Evolutionary conservation across 108 stramenopile genomes (phyloP), one percentile per base, ranked within the genome.

Genomic region (Cylindrotheca closterium): DNA sequence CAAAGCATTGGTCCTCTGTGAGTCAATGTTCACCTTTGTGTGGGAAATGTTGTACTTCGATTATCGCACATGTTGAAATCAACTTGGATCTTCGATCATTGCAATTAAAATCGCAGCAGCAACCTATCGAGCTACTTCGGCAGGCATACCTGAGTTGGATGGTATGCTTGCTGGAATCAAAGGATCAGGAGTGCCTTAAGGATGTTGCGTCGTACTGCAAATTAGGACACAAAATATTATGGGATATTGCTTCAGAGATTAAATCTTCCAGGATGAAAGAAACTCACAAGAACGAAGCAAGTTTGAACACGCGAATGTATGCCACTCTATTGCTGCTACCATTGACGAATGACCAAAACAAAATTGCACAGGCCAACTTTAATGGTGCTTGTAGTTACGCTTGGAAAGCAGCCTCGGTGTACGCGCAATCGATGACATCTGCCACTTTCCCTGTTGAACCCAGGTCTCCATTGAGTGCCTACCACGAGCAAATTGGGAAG

Each of bases 401-500:
- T n/a, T 80, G 73, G 74, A 80, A 75, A 50, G 69, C 73, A 5
- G 65, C 70, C 7, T 33, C 47, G 21, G 61, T 64, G 10, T 75
- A 47, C 47, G 52, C 33, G 19, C 73, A 71, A 51, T 51, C 51
- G 23, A 19, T n/a, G 1, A 23, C n/a, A 54, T 3, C 15, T 1
- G 30, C 47, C 0, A 15, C 37, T 7, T 22, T 53, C 7, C 63
- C 33, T 17, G 30, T 47, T 7, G 22, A 26, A 4, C 0, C 7
- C 1, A 17, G 10, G 49, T 8, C 2, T 1, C 10, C 3, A 19
- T 26, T 64, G 63, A 19, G 7, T 0, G 37, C 18, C 3, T 70
- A 65, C 47, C 64, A 77, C 30, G 58, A 45, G 1, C 19, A n/a
- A 32, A n/a, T 75, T 47, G 67, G 74, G 17, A 1, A 19, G 0